Conservation (phyloP, 2,329 filamentous ascomycete species). For the Aspergillus alliaceus region DNA sequence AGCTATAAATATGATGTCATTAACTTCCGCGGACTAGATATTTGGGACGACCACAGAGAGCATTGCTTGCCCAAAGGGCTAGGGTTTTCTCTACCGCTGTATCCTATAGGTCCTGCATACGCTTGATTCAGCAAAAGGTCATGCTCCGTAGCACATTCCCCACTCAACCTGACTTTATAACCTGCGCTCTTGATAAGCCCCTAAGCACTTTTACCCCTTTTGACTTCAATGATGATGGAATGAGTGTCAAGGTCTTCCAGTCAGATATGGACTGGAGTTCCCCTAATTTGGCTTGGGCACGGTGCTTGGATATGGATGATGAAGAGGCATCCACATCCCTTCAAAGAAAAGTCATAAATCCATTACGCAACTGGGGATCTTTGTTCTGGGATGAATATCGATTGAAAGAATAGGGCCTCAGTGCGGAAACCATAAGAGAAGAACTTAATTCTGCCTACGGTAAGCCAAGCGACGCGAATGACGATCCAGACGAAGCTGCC, state of each 20-base stretch:
- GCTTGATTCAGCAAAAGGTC: neutral
- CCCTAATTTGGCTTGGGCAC: neutral
- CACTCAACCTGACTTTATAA: neutral
- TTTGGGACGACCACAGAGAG: neutral
- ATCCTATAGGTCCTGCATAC: neutral
- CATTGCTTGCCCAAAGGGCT: neutral
- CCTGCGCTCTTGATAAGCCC: neutral
- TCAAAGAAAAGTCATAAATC: too few relatives aligned
- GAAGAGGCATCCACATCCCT: neutral
- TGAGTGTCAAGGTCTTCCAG: neutral
- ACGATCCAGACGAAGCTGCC: neutral
- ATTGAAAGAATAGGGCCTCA: neutral
- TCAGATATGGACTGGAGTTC: neutral
- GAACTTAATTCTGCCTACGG: neutral
- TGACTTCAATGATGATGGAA: neutral
- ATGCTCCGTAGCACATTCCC: neutral
- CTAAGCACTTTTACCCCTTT: rapidly evolving
- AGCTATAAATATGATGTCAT: neutral
- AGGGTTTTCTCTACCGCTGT: neutral
- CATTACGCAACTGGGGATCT: neutral
- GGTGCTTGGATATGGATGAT: neutral
- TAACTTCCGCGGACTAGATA: neutral
- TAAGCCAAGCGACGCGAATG: neutral
- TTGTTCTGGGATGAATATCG: neutral
- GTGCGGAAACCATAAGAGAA: neutral